Evolutionary conservation across 495 filamentous ascomycete genomes (phyloP).

Genomic region (Neurospora sp.): DNA sequence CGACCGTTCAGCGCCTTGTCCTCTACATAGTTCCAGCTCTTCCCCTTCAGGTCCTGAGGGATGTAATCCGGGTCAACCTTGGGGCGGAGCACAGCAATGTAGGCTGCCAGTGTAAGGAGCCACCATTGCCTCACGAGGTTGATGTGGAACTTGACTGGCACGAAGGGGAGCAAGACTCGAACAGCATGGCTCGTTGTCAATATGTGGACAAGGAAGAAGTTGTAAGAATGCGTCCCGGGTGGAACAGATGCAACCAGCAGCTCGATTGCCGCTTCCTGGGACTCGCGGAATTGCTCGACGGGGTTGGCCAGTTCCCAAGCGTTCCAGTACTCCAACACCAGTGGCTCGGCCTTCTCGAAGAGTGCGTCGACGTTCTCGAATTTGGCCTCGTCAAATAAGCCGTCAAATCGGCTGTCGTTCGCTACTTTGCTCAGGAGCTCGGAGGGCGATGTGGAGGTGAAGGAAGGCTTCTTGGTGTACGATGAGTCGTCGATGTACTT

Average conservation of each 20-base stretch:
- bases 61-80: slow-evolving; percentile 56
- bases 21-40: slow-evolving; percentile 68
- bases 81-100: slow-evolving; percentile 64
- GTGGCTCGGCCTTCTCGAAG: slow-evolving; percentile 48
- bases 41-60: slow-evolving; percentile 48
- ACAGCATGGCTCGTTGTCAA: slow-evolving; percentile 82
- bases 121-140: slow-evolving; percentile 76
- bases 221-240: slow-evolving; percentile 53
- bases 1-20: slow-evolving; percentile 55
- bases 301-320: slow-evolving; percentile 61
- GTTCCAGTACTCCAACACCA: slow-evolving; percentile 78
- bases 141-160: slow-evolving; percentile 64
- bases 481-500: slow-evolving; percentile 66
- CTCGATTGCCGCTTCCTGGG: slow-evolving; percentile 64
- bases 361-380: slow-evolving; percentile 55
- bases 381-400: slow-evolving; percentile 48
- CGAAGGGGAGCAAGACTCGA: slow-evolving; percentile 68
- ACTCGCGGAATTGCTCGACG: slow-evolving; percentile 61
- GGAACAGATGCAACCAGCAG: slow-evolving; percentile 55
- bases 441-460: slow-evolving; percentile 45
- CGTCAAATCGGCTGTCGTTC: slow-evolving; percentile 44
- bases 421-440: slow-evolving; percentile 58
- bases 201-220: slow-evolving; percentile 77
- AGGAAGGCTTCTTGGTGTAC: slow-evolving; percentile 47
- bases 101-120: slow-evolving; percentile 69